phyloP scores from a whole-genome alignment of 2,329 filamentous ascomycete species.

The Xylariaceae sp. region DNA sequence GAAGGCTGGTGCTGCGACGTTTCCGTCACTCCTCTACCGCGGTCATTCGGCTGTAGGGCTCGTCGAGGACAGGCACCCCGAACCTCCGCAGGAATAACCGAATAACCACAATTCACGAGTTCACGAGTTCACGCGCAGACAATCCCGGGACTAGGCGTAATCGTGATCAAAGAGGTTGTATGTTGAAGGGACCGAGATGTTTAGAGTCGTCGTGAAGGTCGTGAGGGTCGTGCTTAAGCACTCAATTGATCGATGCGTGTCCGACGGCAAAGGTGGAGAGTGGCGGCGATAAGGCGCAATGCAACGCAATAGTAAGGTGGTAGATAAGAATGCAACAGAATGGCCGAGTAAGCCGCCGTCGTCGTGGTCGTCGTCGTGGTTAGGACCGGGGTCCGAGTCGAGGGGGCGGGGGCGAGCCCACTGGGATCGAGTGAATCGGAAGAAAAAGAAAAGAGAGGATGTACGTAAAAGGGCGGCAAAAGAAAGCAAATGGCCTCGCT shows the following conservation, averaged over 20 bases:
- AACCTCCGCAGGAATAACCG: constrained; percentile 4
- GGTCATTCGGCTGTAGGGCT: constrained; percentile 26
- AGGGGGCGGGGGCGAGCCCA: not conserved
- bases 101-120: not conserved
- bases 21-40: constrained; percentile 28
- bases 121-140: not conserved
- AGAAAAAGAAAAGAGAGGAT: constrained; percentile 4
- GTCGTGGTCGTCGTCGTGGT: not conserved
- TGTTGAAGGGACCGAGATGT: not conserved
- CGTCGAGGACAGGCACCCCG: constrained; percentile 27
- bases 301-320: not conserved
- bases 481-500: constrained; percentile 9
- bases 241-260: constrained; percentile 2
- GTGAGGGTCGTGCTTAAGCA: not conserved
- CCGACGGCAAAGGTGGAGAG: constrained; percentile 1
- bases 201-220: constrained; percentile 1
- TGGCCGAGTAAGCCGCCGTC: not conserved
- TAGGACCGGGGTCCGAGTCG: not conserved
- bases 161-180: not conserved
- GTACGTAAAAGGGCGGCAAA: constrained; percentile 4
- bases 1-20: constrained; percentile 21
- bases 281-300: constrained; percentile 14
- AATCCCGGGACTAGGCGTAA: not conserved
- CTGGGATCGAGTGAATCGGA: constrained; percentile 1
- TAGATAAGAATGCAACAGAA: not conserved